phyloP scores from a whole-genome alignment of 2,329 filamentous ascomycete species.

The Alternaria sp. region DNA sequence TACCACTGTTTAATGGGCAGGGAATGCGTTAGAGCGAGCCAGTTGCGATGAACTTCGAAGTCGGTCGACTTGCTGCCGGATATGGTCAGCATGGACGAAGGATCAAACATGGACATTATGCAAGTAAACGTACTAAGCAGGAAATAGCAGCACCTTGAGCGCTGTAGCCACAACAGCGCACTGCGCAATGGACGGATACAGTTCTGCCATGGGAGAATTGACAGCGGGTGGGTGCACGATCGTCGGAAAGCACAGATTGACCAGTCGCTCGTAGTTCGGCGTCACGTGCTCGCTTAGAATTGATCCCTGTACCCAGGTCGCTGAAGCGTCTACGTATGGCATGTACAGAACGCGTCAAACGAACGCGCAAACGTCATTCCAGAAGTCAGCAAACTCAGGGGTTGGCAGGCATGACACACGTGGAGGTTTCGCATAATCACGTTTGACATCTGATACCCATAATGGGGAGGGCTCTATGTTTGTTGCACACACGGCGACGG shows the following conservation, averaged over 20 bases:
- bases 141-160: constrained; percentile 91
- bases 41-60: constrained; percentile 98
- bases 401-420: neutral
- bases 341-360: constrained; percentile 12
- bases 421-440: constrained; percentile 11
- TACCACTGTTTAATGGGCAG: constrained; percentile 92
- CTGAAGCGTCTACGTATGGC: neutral
- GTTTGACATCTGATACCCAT: constrained; percentile 16
- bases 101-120: constrained; percentile 5
- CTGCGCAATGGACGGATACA: constrained; percentile 87
- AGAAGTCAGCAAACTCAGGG: constrained; percentile 11
- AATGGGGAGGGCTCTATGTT: constrained; percentile 6
- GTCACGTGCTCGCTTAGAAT: constrained; percentile 26
- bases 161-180: constrained; percentile 86
- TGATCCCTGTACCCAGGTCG: neutral
- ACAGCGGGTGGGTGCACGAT: constrained; percentile 31
- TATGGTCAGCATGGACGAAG: constrained; percentile 34
- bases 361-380: constrained; percentile 17
- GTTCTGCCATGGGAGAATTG: constrained; percentile 70
- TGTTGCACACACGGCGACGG: constrained; percentile 4
- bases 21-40: constrained; percentile 94
- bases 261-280: constrained; percentile 21
- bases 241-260: constrained; percentile 29
- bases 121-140: constrained; percentile 78
- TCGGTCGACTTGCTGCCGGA: constrained; percentile 89